Evolutionary conservation across 257 asterid species (phyloP), one percentile per base, ranked within the genome.

Genomic region (Nicotiana knightiana): DNA sequence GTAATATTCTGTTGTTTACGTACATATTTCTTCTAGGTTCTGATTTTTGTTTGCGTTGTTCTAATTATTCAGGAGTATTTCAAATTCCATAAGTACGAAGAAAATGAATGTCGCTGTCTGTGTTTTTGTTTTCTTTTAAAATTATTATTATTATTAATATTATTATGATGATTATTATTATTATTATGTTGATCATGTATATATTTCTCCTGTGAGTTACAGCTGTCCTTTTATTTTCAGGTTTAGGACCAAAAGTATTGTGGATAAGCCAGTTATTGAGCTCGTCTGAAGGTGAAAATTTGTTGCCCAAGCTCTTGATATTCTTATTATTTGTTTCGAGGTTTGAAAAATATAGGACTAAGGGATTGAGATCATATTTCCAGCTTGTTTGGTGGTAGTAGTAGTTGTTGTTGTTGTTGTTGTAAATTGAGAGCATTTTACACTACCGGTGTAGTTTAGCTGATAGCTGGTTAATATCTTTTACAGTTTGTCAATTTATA

Each of bases 241-340:
- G 68, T 26, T 63, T 63, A 8, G 3, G 37, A 28, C 4, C 68
- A 26, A 28, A 26, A 1, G n/a, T 57, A 13, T 57, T 17, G n/a
- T 6, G 4, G 43, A 51, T 3, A 51, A 3, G 0, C 1, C 1
- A 48, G 43, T 73, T 51, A 73, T 51, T 73, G 12, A 26, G 26
- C 62, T 48, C 79, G 4, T 48, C 37, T 48, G 79, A 26, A 73
- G 79, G 79, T 73, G 62, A 73, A 73, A 54, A 26, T 73, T 48
- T 48, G 4, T 73, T 73, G 21, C 24, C 10, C 4, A 73, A 48
- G 9, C 24, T 24, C 59, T 46, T 71, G 33, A 21, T 39, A 5
- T 70, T 70, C 35, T 43, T 30, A 70, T 70, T 39, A 70, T 70
- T 10, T 43, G 58, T 70, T 70, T 21, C 33, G 77, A 1, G n/a